These are phyloP conservation scores for Solanum pinnatisectum DNA, from an alignment of 257 asterid genomes.

Conservation along the genomic window DNA sequence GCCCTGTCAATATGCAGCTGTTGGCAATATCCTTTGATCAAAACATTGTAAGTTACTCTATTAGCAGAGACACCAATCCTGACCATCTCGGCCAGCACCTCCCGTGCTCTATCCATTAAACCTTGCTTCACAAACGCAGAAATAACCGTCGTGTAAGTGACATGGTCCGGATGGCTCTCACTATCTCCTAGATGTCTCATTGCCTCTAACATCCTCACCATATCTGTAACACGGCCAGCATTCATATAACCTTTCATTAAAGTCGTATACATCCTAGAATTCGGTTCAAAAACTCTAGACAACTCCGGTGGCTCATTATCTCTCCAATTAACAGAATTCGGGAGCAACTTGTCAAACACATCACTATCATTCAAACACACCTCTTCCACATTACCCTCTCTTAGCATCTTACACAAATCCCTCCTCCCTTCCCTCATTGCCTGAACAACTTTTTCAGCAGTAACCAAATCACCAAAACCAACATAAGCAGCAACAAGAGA, in stretches of 20 bases:
- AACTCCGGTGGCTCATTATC: conserved; percentile 48
- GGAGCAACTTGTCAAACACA: conserved; percentile 49
- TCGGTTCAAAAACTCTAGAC: conserved; percentile 41
- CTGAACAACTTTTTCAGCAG: conserved; percentile 70
- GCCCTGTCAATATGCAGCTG: conserved; percentile 81
- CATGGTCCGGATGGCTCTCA: conserved; percentile 77
- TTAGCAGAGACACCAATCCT: conserved; percentile 62
- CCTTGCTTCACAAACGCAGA: conserved; percentile 77
- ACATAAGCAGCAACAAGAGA: conserved; percentile 92
- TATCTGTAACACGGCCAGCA: conserved; percentile 66
- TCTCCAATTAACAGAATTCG: conserved; percentile 31
- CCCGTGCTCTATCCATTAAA: conserved; percentile 66
- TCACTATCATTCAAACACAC: background rate
- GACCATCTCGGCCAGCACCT: conserved; percentile 69
- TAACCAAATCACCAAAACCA: conserved; percentile 78
- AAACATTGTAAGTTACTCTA: conserved; percentile 74
- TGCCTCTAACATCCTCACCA: conserved; percentile 88
- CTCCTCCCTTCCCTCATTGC: conserved; percentile 78
- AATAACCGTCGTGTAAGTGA: conserved; percentile 79
- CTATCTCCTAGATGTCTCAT: conserved; percentile 69
- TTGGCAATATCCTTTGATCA: conserved; percentile 86
- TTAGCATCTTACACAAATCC: conserved; percentile 70
- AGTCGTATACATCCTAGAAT: conserved; percentile 84
- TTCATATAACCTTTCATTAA: conserved; percentile 95
- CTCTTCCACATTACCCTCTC: conserved; percentile 28